Conservation (phyloP, 2,329 filamentous ascomycete species). For the Coleophoma cylindrospora region DNA sequence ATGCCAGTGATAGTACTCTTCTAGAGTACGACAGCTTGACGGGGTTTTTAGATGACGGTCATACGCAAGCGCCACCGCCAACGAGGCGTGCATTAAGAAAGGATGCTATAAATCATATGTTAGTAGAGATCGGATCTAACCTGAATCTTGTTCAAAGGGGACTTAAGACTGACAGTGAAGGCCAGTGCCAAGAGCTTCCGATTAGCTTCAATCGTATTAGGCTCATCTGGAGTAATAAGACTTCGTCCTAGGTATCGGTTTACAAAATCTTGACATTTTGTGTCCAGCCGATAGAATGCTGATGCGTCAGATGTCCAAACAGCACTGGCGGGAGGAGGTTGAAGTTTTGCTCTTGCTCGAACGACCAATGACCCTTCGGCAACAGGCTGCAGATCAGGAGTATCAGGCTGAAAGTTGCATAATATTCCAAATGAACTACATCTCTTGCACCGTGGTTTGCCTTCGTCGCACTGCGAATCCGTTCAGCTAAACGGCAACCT, state of each 20-base stretch:
- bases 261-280: slow-evolving; percentile 36
- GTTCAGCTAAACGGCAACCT: background rate
- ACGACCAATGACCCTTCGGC: slow-evolving; percentile 14
- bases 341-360: slow-evolving; percentile 15
- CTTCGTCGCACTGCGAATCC: slow-evolving; percentile 42
- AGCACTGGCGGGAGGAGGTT: slow-evolving; percentile 20
- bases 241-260: slow-evolving; percentile 33
- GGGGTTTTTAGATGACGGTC: slow-evolving; percentile 34
- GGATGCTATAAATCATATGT: slow-evolving; percentile 29
- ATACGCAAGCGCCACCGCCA: slow-evolving; percentile 46
- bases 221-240: slow-evolving; percentile 31
- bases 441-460: slow-evolving; percentile 39
- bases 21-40: slow-evolving; percentile 16
- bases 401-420: slow-evolving; percentile 36
- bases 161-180: slow-evolving; percentile 29
- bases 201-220: slow-evolving; percentile 32
- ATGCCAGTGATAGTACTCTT: slow-evolving; percentile 40
- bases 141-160: too few species aligned
- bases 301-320: slow-evolving; percentile 31
- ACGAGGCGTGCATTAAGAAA: slow-evolving; percentile 47
- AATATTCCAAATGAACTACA: slow-evolving; percentile 40
- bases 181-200: slow-evolving; percentile 32
- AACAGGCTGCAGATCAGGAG: slow-evolving; percentile 23
- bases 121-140: slow-evolving; percentile 4
- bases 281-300: slow-evolving; percentile 29